Evolutionary conservation across 2,329 filamentous ascomycete species (phyloP).

Genomic region (Cordyceps fumosorosea): DNA sequence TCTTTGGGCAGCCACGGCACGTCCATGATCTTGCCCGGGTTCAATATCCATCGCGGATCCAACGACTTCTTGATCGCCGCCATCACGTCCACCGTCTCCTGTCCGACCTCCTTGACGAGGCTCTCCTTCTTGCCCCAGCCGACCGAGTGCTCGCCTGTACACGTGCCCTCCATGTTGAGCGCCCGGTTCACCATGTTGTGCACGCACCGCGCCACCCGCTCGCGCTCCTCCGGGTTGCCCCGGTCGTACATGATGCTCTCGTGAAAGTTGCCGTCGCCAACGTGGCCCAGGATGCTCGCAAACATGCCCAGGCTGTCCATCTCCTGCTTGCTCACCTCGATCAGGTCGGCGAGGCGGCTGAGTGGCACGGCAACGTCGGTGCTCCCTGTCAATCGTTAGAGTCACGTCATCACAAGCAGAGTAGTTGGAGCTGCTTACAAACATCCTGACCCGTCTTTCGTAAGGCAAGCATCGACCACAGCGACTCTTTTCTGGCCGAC

Average conservation of each 20-base stretch:
- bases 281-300: slow-evolving; percentile 80
- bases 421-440: neutral
- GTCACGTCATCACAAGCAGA: neutral
- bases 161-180: slow-evolving; percentile 89
- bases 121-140: slow-evolving; percentile 82
- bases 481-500: slow-evolving; percentile 72
- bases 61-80: slow-evolving; percentile 73
- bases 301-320: slow-evolving; percentile 82
- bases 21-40: slow-evolving; percentile 88
- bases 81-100: slow-evolving; percentile 79
- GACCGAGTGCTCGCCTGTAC: slow-evolving; percentile 81
- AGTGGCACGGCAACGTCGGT: slow-evolving; percentile 83
- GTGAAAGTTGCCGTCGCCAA: slow-evolving; percentile 94
- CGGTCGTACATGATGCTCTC: slow-evolving; percentile 85
- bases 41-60: slow-evolving; percentile 84
- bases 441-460: slow-evolving; percentile 61
- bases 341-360: slow-evolving; percentile 64
- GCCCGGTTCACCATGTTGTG: slow-evolving; percentile 88
- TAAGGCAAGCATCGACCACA: slow-evolving; percentile 78
- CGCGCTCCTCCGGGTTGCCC: slow-evolving; percentile 59
- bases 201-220: slow-evolving; percentile 73
- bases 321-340: slow-evolving; percentile 81
- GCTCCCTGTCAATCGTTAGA: slow-evolving; percentile 45
- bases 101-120: slow-evolving; percentile 70
- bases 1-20: slow-evolving; percentile 34